Evolutionary conservation across 75 land plant species (phyloP).

Genomic region (Gnetum montanum): DNA sequence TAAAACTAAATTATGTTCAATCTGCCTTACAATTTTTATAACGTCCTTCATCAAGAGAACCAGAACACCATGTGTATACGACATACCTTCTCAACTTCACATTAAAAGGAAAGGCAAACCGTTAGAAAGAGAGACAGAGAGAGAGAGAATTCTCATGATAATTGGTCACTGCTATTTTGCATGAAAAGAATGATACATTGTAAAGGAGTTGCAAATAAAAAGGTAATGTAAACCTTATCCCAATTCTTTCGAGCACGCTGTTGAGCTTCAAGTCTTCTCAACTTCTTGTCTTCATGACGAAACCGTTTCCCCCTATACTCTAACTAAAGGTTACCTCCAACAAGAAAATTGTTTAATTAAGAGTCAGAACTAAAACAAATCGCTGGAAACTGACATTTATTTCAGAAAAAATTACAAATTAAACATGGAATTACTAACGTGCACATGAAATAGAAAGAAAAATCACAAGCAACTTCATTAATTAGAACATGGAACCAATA

Average conservation of each 20-base stretch:
- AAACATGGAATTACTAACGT: neutral
- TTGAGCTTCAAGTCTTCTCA: conserved; percentile 30
- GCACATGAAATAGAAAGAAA: neutral
- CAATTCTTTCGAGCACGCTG: conserved; percentile 44
- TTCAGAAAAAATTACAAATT: neutral
- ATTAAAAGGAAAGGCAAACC: neutral
- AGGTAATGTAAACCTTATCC: conserved; percentile 39
- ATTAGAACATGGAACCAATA: too few relatives aligned
- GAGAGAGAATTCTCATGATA: too few relatives aligned
- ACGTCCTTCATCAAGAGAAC: conserved; percentile 4
- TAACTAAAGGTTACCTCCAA: conserved; percentile 27
- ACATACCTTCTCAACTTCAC: conserved; percentile 61
- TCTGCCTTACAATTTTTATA: neutral
- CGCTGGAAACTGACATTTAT: neutral
- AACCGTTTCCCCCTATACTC: conserved; percentile 43
- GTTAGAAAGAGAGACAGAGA: neutral
- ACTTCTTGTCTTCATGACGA: conserved; percentile 40
- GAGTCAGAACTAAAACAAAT: neutral
- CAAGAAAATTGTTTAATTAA: too few relatives aligned
- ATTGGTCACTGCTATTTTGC: too few relatives aligned
- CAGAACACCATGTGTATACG: conserved; percentile 45
- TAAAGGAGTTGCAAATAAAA: neutral
- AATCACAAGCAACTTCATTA: too few relatives aligned
- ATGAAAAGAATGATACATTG: too few relatives aligned
- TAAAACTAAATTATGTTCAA: too few relatives aligned